Conservation (phyloP, 2,329 filamentous ascomycete genomes). For the Sarocladium oryzae region DNA sequence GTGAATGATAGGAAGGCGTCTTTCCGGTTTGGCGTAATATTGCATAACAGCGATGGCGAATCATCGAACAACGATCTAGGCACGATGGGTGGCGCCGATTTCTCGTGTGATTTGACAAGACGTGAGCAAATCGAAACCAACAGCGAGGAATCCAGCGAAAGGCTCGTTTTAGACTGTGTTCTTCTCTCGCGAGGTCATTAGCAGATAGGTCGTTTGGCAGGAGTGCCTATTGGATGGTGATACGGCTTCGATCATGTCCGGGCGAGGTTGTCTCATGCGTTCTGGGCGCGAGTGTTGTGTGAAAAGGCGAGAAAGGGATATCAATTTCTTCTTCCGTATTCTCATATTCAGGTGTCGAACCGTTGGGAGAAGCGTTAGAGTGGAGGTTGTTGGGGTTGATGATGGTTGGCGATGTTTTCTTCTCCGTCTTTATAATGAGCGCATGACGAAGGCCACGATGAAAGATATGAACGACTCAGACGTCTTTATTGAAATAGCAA, state of each 20-base stretch:
- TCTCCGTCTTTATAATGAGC: neutral
- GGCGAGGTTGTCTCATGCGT: neutral
- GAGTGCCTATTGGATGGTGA: neutral
- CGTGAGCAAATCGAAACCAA: neutral
- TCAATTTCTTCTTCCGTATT: neutral
- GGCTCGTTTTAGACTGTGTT: slow-evolving; percentile 1
- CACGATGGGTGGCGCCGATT: neutral
- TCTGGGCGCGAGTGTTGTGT: too few relatives aligned
- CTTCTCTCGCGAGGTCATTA: slow-evolving; percentile 8
- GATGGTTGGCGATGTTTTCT: neutral
- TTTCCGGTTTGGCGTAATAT: neutral
- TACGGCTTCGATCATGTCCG: neutral
- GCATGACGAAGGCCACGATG: slow-evolving; percentile 6
- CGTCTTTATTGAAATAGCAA: too few relatives aligned
- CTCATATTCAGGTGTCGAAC: too few relatives aligned
- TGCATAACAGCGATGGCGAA: neutral
- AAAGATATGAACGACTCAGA: slow-evolving; percentile 4
- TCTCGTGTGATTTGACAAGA: neutral
- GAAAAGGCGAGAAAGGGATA: neutral
- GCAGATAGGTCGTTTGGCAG: neutral
- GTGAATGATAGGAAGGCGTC: neutral
- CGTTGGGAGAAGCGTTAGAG: too few relatives aligned
- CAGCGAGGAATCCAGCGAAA: neutral
- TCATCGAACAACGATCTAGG: neutral
- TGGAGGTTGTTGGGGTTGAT: too few relatives aligned